phyloP scores from a whole-genome alignment of 2,329 filamentous ascomycete species.

The Neonectria neomacrospora region DNA sequence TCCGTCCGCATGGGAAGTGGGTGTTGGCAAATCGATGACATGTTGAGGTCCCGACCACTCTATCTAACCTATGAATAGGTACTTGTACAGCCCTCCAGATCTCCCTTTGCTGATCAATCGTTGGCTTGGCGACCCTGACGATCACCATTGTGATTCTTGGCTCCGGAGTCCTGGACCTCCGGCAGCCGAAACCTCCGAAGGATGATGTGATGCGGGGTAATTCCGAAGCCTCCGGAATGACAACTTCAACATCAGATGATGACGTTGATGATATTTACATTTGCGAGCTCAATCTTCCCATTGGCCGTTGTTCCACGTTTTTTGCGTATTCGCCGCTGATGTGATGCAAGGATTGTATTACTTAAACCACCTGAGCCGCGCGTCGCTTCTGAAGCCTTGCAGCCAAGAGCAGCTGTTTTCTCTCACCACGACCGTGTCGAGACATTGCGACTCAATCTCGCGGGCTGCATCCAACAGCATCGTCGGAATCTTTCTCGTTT shows the following conservation, averaged over 20 bases:
- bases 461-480: background rate
- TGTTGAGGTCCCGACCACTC: background rate
- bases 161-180: background rate
- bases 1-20: background rate
- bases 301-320: background rate
- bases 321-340: background rate
- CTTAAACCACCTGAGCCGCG: background rate
- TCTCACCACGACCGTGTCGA: background rate
- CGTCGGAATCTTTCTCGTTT: no score
- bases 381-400: no score
- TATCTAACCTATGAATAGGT: no score
- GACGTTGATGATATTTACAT: background rate
- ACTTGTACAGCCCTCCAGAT: no score
- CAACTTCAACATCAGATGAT: conserved; percentile 1
- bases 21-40: background rate
- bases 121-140: no score
- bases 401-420: background rate
- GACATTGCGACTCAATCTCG: background rate
- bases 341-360: background rate
- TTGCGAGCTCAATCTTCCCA: background rate
- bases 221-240: conserved; percentile 8
- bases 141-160: background rate
- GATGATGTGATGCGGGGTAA: background rate
- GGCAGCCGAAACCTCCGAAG: background rate
- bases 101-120: no score